A percentile compares a stretch with the other conserved stretches of the same genome.
These are phyloP conservation scores for Boletellus sp. DNA, from an alignment of 768 basidiomycete species.

Conservation along the genomic window DNA sequence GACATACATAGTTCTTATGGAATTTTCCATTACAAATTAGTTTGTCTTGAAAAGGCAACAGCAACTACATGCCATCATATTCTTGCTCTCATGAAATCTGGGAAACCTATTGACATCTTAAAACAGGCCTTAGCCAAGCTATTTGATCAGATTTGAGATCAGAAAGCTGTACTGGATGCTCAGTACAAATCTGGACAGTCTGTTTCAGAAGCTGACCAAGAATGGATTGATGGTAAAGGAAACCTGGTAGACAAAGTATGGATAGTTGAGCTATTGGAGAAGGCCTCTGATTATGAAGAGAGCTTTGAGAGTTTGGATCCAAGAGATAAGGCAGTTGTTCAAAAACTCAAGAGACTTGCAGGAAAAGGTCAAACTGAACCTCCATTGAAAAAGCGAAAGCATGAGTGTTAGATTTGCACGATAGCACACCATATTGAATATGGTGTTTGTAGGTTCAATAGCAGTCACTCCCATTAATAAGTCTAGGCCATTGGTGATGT, in stretches of 20 bases:
- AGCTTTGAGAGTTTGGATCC: background rate
- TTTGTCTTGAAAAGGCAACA: no score
- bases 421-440: background rate
- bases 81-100: no score
- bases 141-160: constrained; percentile 4
- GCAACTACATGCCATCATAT: no score
- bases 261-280: background rate
- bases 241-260: constrained; percentile 1
- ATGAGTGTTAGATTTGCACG: background rate
- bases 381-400: background rate
- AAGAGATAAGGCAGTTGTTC: background rate
- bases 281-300: constrained; percentile 7
- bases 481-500: background rate
- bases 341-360: background rate
- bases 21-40: no score
- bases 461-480: background rate
- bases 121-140: constrained; percentile 17
- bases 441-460: background rate
- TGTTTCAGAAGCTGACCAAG: constrained; percentile 15
- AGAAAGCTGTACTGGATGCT: constrained; percentile 5
- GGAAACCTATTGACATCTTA: constrained; percentile 12
- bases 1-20: no score
- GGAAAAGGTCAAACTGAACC: background rate
- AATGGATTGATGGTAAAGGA: constrained; percentile 16
- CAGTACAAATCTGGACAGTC: constrained; percentile 4